These are phyloP conservation scores for Leccinum variicolor DNA, from an alignment of 768 basidiomycete species.

Conservation along the genomic window DNA sequence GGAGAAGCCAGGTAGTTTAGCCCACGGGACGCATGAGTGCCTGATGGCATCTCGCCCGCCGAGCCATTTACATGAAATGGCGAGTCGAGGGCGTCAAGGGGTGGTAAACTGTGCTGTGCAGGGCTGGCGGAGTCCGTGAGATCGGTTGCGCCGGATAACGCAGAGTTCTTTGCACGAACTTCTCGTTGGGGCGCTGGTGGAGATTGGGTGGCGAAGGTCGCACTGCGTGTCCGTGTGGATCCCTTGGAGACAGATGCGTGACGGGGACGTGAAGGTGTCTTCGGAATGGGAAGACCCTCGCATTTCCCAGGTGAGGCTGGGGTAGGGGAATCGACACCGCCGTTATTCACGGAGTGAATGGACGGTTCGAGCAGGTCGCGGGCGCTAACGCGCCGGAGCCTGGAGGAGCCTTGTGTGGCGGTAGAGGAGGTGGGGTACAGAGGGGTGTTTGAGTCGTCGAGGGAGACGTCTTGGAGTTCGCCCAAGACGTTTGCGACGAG, in stretches of 20 bases:
- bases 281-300: slow-evolving; percentile 10
- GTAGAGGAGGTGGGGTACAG: neutral
- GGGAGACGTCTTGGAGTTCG: slow-evolving; percentile 18
- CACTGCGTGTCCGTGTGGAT: slow-evolving; percentile 16
- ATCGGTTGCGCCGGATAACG: neutral
- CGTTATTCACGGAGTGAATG: slow-evolving; percentile 4
- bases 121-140: neutral
- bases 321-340: slow-evolving; percentile 4
- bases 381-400: slow-evolving; percentile 15
- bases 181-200: slow-evolving; percentile 4
- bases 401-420: slow-evolving; percentile 1
- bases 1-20: slow-evolving; percentile 14
- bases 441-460: slow-evolving; percentile 14
- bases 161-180: slow-evolving; percentile 1
- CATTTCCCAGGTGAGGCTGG: slow-evolving; percentile 9
- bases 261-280: slow-evolving; percentile 19
- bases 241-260: slow-evolving; percentile 15
- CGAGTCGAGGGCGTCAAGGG: slow-evolving; percentile 14
- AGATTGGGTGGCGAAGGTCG: slow-evolving; percentile 8
- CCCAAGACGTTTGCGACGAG: slow-evolving; percentile 18
- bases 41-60: neutral
- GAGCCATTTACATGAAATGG: slow-evolving; percentile 8
- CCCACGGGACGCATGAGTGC: neutral
- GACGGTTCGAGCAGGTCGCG: slow-evolving; percentile 25
- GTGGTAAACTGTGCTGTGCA: slow-evolving; percentile 2